Evolutionary conservation across 75 land plant species (phyloP).

Genomic region (Selaginella tamariscina): DNA sequence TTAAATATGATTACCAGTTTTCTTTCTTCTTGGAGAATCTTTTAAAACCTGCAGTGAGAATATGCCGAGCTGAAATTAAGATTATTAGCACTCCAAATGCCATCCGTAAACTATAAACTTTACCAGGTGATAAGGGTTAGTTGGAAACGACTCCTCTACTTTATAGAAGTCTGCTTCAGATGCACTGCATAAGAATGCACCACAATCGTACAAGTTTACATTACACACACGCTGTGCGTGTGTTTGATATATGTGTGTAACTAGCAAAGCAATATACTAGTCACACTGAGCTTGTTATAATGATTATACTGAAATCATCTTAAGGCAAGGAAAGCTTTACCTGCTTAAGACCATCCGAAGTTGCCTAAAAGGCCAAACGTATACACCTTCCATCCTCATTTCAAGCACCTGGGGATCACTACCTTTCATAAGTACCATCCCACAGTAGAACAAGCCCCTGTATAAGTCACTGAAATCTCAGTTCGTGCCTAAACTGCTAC

Average conservation of each 20-base stretch:
- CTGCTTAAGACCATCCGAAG: constrained; percentile 84
- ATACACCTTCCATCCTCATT: constrained; percentile 81
- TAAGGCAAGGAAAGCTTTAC: constrained; percentile 26
- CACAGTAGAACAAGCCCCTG: constrained; percentile 75
- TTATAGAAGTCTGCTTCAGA: constrained; percentile 45
- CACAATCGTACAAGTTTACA: no score
- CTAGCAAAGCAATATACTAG: no score
- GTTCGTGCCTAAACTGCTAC: no score
- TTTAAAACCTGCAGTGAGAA: constrained; percentile 92
- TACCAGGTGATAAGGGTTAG: constrained; percentile 94
- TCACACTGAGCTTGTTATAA: no score
- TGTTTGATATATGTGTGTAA: no score
- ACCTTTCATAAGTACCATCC: constrained; percentile 46
- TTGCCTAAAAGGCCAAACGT: constrained; percentile 94
- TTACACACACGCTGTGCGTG: no score
- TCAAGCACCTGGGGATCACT: constrained; percentile 47
- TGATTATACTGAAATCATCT: no score
- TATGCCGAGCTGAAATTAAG: constrained; percentile 53
- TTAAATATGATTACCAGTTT: constrained; percentile 30
- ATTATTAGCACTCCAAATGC: not conserved
- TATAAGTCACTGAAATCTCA: not conserved
- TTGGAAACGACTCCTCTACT: constrained; percentile 58
- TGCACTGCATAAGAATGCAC: constrained; percentile 50
- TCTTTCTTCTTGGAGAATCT: constrained; percentile 49
- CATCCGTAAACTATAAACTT: not conserved